Conservation (phyloP, 1,284 basidiomycete genomes). For the Ceratobasidium sp. region DNA sequence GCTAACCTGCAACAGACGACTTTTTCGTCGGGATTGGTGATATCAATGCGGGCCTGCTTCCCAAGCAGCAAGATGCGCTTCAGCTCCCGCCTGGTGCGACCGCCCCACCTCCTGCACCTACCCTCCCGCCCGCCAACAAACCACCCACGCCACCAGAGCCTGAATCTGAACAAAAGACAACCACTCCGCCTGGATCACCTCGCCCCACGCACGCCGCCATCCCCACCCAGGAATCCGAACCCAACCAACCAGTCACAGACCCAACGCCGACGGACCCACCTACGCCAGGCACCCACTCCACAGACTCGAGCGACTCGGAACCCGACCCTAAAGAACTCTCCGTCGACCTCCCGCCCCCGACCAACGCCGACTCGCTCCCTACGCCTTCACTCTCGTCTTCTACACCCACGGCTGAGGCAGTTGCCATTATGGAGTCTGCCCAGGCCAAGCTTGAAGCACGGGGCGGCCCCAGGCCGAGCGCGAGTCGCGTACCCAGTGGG, state of each 20-base stretch:
- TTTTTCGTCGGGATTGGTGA: conserved; percentile 99
- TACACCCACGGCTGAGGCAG: conserved; percentile 11
- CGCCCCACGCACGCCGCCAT: neutral
- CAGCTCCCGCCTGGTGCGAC: conserved; percentile 50
- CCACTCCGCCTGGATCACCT: conserved; percentile 10
- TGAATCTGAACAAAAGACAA: conserved; percentile 7
- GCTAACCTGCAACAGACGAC: conserved; percentile 70
- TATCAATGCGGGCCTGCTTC: conserved; percentile 93
- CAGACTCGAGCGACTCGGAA: neutral
- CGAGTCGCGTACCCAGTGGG: neutral
- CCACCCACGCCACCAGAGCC: conserved; percentile 44
- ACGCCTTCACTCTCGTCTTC: conserved; percentile 17
- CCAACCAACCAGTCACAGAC: neutral
- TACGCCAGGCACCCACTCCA: neutral
- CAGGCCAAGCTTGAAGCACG: conserved; percentile 30
- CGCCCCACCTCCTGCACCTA: conserved; percentile 54
- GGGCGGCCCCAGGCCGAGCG: conserved; percentile 28
- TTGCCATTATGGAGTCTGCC: conserved; percentile 33
- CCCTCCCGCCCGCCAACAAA: conserved; percentile 47
- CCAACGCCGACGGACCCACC: conserved; percentile 19
- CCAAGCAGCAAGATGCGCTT: conserved; percentile 55
- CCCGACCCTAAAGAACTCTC: neutral
- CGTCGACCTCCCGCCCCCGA: neutral
- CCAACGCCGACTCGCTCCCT: conserved; percentile 7
- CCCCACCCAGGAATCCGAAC: conserved; percentile 3